Base-by-base conservation (phyloP, 495 filamentous ascomycete species). In the Durotheca rogersii region DNA sequence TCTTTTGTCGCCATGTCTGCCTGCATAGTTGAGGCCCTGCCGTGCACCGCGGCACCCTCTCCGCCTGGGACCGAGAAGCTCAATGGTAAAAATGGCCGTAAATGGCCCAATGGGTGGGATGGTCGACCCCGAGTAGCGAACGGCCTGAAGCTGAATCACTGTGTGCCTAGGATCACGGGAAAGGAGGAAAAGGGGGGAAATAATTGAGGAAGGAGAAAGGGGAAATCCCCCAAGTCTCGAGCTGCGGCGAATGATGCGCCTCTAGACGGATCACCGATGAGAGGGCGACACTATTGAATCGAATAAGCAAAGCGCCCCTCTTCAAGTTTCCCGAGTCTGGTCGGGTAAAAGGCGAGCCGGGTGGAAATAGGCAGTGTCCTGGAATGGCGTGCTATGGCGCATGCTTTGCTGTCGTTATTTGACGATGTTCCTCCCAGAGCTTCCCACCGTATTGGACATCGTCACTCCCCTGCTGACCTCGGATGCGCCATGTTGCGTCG, bases 321-420 rank as follows among this genome's bases (percentile, higher is more conserved):
- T 27, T 9, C 23, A 27, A 27, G 9, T 4, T 27, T 27, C 15
- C 12, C 37, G 32, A 33, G 5, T 18, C 31, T 32, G 16, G 4
- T 37, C 32, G 31, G 43, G 38, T 47, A 52, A 58, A n/a, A 51
- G 38, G 3, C 15, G 41, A 57, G 47, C 27, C 15, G 15, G 33
- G n/a, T 27, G 27, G 23, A 33, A 30, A 19, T 2, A 11, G 32
- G 14, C 29, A 21, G 21, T 16, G 7, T 29, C n/a, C 31, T 38
- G 27, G 36, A 35, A 52, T 52, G 54, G 42, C 47, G 54, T 53
- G 54, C 54, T 47, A 52, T 45, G 19, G 42, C 39, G 48, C 29
- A 14, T 47, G 19, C 30, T 31, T 51, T n/a, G n/a, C n/a, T n/a
- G n/a, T n/a, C n/a, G 37, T 35, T 17, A 29, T 33, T 58, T 38